phyloP scores from a whole-genome alignment of 2,329 filamentous ascomycete species.

The Neoarthrinium moseri region DNA sequence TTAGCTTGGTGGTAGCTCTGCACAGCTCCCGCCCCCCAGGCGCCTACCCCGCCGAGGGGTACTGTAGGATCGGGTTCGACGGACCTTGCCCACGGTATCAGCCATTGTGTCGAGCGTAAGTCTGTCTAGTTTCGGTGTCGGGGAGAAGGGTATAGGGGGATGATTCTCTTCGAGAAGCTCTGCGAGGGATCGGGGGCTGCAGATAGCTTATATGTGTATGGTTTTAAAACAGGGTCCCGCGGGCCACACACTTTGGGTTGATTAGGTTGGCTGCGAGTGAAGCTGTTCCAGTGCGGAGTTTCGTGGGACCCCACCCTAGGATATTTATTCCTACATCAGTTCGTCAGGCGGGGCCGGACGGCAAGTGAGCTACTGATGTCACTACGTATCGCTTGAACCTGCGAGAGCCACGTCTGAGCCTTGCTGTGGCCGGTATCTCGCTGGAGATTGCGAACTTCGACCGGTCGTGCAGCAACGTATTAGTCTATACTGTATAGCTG shows the following conservation, averaged over 20 bases:
- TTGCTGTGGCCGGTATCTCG: background rate
- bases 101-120: constrained; percentile 37
- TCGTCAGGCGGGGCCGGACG: constrained; percentile 2
- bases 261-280: no score
- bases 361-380: background rate
- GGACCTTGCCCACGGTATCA: constrained; percentile 52
- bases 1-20: constrained; percentile 8
- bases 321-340: constrained; percentile 14
- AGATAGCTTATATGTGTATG: background rate
- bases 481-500: no score
- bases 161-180: background rate
- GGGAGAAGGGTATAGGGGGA: constrained; percentile 1
- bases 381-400: background rate
- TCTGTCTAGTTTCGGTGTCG: constrained; percentile 1
- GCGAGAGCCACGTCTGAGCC: background rate
- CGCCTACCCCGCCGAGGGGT: constrained; percentile 8
- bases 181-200: background rate
- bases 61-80: constrained; percentile 14
- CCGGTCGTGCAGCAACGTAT: no score
- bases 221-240: background rate
- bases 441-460: no score
- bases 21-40: no score
- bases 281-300: constrained; percentile 5
- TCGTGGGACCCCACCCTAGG: constrained; percentile 9
- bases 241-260: background rate